Conservation (phyloP, 495 filamentous ascomycete species). For the Penicillium robsamsonii region DNA sequence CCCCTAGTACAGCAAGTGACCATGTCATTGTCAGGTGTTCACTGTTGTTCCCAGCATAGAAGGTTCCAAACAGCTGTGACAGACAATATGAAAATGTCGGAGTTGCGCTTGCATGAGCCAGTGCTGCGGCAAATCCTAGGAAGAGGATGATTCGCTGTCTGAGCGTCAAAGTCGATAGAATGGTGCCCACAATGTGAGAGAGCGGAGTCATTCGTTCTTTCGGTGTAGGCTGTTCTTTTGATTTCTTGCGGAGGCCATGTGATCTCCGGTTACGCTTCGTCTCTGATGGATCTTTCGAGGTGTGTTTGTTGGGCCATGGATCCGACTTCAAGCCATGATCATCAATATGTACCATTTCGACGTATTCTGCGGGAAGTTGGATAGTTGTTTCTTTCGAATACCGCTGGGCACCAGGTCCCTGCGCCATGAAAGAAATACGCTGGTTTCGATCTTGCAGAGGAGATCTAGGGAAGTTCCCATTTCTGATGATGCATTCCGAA, state of each 20-base stretch:
- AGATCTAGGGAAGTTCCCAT: background rate
- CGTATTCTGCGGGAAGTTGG: background rate
- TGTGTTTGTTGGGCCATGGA: background rate
- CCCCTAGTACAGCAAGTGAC: slow-evolving; percentile 65
- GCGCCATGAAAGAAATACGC: background rate
- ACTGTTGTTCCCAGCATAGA: slow-evolving; percentile 52
- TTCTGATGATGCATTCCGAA: background rate
- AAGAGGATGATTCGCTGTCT: slow-evolving; percentile 55
- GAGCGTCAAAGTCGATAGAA: slow-evolving; percentile 50
- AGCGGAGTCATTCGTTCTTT: slow-evolving; percentile 33
- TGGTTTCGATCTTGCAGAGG: background rate
- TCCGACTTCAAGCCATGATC: background rate
- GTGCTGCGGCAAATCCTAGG: slow-evolving; percentile 57
- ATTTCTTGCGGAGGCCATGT: background rate
- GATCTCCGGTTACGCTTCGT: background rate
- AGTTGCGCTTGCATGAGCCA: slow-evolving; percentile 65
- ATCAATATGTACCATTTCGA: slow-evolving; percentile 16
- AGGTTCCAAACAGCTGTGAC: slow-evolving; percentile 66
- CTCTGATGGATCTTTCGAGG: background rate
- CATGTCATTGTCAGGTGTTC: slow-evolving; percentile 56
- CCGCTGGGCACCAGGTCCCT: background rate
- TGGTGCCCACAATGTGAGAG: slow-evolving; percentile 61
- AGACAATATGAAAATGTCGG: slow-evolving; percentile 80
- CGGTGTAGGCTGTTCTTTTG: background rate
- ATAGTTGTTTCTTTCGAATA: background rate